Percentiles rank a stretch among this genome's conserved stretches.
Conservation (phyloP, 2,329 filamentous ascomycete species). For the Talaromyces sp. region DNA sequence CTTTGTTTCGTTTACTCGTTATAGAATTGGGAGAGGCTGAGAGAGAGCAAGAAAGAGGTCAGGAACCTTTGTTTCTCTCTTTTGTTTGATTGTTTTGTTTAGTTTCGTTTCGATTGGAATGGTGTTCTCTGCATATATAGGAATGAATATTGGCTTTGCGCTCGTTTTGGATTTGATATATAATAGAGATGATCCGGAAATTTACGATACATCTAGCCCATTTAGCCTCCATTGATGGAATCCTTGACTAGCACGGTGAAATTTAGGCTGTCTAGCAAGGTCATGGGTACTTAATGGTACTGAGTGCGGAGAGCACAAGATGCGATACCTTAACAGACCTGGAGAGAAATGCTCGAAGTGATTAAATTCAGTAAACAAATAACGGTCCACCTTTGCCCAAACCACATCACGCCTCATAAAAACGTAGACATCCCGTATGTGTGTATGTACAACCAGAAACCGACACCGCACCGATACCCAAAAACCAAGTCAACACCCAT, state of each 20-base stretch:
- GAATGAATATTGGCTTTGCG: too few relatives aligned
- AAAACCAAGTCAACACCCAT: background rate
- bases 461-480: constrained; percentile 1
- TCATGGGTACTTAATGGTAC: too few relatives aligned
- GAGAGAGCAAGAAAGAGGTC: background rate
- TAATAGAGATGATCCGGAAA: too few relatives aligned
- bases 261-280: too few relatives aligned
- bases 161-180: too few relatives aligned
- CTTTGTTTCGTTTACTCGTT: background rate
- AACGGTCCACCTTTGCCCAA: background rate
- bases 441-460: constrained; percentile 1
- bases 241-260: too few relatives aligned
- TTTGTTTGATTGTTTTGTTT: background rate
- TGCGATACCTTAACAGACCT: too few relatives aligned
- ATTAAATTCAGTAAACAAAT: background rate
- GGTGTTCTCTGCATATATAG: background rate
- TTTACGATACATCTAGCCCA: too few relatives aligned
- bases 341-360: background rate
- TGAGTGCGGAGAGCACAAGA: too few relatives aligned
- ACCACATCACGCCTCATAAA: background rate
- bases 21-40: background rate
- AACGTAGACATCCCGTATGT: background rate
- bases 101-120: background rate
- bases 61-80: background rate
- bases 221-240: too few relatives aligned